A percentile compares a stretch with the other conserved stretches of the same genome.
Evolutionary conservation across 2,329 filamentous ascomycete genomes (phyloP).

Genomic region (Aspergillus pseudonomiae): DNA sequence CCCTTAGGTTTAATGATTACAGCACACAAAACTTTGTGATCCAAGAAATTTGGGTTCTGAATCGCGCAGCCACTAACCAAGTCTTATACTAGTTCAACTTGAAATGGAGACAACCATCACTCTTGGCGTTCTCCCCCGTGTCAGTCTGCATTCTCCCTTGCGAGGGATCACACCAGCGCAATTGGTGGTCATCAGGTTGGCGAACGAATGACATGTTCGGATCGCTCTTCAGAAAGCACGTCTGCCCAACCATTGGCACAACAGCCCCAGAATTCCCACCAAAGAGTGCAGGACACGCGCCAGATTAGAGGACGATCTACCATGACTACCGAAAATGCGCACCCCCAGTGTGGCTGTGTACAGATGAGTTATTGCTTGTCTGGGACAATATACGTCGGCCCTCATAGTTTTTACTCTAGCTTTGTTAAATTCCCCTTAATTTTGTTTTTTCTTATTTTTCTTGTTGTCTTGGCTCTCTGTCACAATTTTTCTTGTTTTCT

Average conservation of each 20-base stretch:
- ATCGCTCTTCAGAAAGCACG: neutral
- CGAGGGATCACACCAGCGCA: neutral
- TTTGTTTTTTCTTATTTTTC: neutral
- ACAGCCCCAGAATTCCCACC: neutral
- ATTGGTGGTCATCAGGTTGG: neutral
- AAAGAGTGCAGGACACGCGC: neutral
- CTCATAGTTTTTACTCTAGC: neutral
- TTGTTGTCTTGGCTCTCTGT: neutral
- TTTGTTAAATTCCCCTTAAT: neutral
- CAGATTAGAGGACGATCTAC: conserved; percentile 1
- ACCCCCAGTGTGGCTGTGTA: conserved; percentile 4
- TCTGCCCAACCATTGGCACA: neutral
- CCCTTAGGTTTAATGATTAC: neutral
- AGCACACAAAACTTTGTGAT: neutral
- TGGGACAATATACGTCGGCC: neutral
- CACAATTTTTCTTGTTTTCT: neutral
- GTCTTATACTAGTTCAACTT: neutral
- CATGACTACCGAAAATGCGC: neutral
- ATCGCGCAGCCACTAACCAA: conserved; percentile 2
- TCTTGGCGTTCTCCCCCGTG: neutral
- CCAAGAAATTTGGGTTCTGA: conserved; percentile 2
- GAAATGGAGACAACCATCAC: neutral
- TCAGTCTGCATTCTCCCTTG: neutral
- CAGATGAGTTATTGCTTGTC: conserved; percentile 2
- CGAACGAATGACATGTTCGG: neutral